Evolutionary conservation across 495 filamentous ascomycete species (phyloP).

Genomic region (Diplogelasinospora grovesii): DNA sequence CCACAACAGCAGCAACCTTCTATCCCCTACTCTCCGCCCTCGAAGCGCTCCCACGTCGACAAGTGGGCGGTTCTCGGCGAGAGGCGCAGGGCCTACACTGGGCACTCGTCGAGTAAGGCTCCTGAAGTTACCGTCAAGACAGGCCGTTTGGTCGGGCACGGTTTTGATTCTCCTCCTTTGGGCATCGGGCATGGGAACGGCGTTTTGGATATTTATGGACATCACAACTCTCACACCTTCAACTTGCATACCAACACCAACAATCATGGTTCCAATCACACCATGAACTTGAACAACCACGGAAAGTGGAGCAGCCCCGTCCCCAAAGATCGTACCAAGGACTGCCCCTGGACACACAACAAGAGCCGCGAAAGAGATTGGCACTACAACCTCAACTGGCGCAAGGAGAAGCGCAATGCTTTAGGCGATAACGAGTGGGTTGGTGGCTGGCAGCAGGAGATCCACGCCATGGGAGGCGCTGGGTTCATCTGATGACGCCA

Average conservation of each 20-base stretch:
- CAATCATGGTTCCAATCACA: slow-evolving; percentile 10
- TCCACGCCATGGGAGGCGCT: slow-evolving; percentile 32
- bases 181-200: slow-evolving; percentile 28
- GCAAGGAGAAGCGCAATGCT: slow-evolving; percentile 56
- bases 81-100: slow-evolving; percentile 61
- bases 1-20: slow-evolving; percentile 21
- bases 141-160: slow-evolving; percentile 24
- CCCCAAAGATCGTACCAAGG: slow-evolving; percentile 42
- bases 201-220: slow-evolving; percentile 27
- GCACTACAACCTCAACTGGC: slow-evolving; percentile 57
- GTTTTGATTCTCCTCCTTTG: slow-evolving; percentile 26
- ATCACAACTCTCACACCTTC: no score
- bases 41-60: slow-evolving; percentile 55
- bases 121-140: slow-evolving; percentile 37
- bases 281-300: slow-evolving; percentile 9
- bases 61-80: slow-evolving; percentile 86
- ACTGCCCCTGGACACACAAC: slow-evolving; percentile 41
- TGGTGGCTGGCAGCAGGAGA: slow-evolving; percentile 77
- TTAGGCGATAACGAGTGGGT: slow-evolving; percentile 81
- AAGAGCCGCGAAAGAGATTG: slow-evolving; percentile 47
- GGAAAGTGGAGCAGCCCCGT: slow-evolving; percentile 22
- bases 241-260: slow-evolving; percentile 22
- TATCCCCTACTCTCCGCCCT: slow-evolving; percentile 44
- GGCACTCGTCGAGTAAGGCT: slow-evolving; percentile 34
- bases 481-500: slow-evolving; percentile 23